A percentile compares a stretch with the other conserved stretches of the same genome.
phyloP scores from a whole-genome alignment of 352 stramenopile species.

The Phytophthora gonapodyides region DNA sequence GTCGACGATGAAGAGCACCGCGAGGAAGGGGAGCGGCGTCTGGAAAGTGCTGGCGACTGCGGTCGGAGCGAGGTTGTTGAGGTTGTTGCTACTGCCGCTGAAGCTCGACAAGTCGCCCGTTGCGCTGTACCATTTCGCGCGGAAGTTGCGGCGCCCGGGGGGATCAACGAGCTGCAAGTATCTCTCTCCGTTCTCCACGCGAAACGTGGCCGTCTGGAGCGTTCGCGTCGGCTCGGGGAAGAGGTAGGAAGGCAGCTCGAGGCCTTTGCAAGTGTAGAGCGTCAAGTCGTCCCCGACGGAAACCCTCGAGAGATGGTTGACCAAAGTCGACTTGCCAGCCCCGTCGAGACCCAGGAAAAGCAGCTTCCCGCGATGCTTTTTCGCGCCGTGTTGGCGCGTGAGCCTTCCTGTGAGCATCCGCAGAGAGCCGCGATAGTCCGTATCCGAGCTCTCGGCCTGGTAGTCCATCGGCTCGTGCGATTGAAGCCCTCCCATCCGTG shows the following conservation, averaged over 20 bases:
- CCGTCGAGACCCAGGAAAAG: constrained; percentile 60
- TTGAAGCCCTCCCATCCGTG: constrained; percentile 44
- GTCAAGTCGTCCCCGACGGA: constrained; percentile 30
- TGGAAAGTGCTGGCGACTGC: constrained; percentile 15
- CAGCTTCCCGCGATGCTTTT: constrained; percentile 50
- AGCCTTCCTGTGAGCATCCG: constrained; percentile 28
- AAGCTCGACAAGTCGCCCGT: constrained; percentile 18
- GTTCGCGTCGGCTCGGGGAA: constrained; percentile 37
- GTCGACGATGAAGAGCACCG: constrained; percentile 60
- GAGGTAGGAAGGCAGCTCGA: constrained; percentile 26
- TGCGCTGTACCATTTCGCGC: constrained; percentile 43
- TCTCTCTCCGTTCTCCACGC: constrained; percentile 41
- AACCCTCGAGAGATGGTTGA: constrained; percentile 45
- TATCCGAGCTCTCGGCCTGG: constrained; percentile 20
- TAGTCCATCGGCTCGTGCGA: constrained; percentile 41
- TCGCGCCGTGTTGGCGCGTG: constrained; percentile 35
- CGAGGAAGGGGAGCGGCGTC: constrained; percentile 40
- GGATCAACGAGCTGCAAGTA: constrained; percentile 58
- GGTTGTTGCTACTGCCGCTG: constrained; percentile 20
- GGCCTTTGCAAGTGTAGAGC: constrained; percentile 12
- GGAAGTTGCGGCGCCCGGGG: constrained; percentile 38
- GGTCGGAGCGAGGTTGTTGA: constrained; percentile 25
- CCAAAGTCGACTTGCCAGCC: constrained; percentile 63
- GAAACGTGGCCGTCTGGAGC: constrained; percentile 35
- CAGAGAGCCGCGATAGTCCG: constrained; percentile 27